A percentile compares a stretch with the other conserved stretches of the same genome.
phyloP scores from a whole-genome alignment of 208 protist species.

The Leishmania turanica region DNA sequence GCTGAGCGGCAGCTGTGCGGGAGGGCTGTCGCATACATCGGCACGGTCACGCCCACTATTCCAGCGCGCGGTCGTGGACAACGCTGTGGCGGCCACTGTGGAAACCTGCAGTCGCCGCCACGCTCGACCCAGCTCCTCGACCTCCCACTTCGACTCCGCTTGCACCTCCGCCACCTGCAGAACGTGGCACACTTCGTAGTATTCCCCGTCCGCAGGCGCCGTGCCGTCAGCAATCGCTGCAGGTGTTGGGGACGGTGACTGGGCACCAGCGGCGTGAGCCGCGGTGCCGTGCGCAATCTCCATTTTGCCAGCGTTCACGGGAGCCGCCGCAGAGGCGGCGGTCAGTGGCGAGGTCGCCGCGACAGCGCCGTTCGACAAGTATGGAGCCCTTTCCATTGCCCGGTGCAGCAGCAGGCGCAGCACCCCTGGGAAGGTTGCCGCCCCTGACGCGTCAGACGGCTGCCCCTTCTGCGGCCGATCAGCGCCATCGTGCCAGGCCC shows the following conservation, averaged over 20 bases:
- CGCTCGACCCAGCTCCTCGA: slow-evolving; percentile 18
- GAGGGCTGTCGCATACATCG: too few species aligned
- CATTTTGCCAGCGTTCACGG: background rate
- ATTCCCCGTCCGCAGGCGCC: slow-evolving; percentile 12
- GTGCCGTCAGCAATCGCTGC: background rate
- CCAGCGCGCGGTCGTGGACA: too few species aligned
- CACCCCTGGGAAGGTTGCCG: slow-evolving; percentile 15
- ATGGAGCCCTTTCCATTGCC: slow-evolving; percentile 20
- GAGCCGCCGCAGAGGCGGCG: background rate
- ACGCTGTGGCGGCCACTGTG: background rate
- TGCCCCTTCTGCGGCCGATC: background rate
- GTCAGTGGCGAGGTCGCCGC: background rate
- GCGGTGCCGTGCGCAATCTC: background rate
- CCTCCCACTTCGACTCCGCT: slow-evolving; percentile 27
- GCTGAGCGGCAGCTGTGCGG: background rate
- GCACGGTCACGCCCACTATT: background rate
- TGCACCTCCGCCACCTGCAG: slow-evolving; percentile 29
- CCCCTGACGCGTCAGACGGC: background rate
- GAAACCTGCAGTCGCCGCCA: slow-evolving; percentile 4
- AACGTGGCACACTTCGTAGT: slow-evolving; percentile 31
- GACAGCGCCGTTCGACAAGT: background rate
- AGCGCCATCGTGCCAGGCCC: background rate
- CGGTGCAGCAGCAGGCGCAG: slow-evolving; percentile 31
- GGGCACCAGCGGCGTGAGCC: background rate
- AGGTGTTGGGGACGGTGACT: background rate